Conservation (phyloP, 352 stramenopile species). For the Pythium phragmiticola region DNA sequence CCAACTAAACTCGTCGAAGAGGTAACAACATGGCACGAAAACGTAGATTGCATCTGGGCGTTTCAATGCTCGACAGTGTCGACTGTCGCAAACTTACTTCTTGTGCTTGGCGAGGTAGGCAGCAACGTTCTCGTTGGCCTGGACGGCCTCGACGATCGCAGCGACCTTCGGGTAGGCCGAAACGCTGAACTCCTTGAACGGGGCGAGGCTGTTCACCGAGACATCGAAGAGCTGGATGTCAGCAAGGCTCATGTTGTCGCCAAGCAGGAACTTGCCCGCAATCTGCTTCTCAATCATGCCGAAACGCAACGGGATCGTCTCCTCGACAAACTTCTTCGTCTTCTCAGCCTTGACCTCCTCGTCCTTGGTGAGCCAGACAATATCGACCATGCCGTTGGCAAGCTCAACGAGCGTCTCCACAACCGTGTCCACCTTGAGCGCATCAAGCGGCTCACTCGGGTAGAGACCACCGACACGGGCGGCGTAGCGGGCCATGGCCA, state of each 20-base stretch:
- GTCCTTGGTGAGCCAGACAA: slow-evolving; percentile 38
- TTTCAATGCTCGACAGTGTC: neutral
- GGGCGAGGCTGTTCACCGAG: slow-evolving; percentile 39
- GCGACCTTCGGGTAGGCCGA: slow-evolving; percentile 45
- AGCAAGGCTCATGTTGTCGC: slow-evolving; percentile 36
- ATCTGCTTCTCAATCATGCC: slow-evolving; percentile 37
- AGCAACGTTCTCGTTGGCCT: slow-evolving; percentile 36
- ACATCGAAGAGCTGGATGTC: slow-evolving; percentile 62
- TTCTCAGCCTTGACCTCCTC: slow-evolving; percentile 47
- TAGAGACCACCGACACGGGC: slow-evolving; percentile 48
- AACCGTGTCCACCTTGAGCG: slow-evolving; percentile 44
- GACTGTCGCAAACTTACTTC: slow-evolving; percentile 6
- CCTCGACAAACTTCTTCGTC: slow-evolving; percentile 38
- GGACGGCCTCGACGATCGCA: slow-evolving; percentile 34
- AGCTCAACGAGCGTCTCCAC: slow-evolving; percentile 39
- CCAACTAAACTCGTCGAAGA: too few relatives aligned
- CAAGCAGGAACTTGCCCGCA: slow-evolving; percentile 49
- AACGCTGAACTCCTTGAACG: slow-evolving; percentile 36
- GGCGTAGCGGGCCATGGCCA: slow-evolving; percentile 57
- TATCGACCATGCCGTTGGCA: slow-evolving; percentile 34
- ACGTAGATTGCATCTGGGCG: too few relatives aligned
- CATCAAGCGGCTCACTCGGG: slow-evolving; percentile 37
- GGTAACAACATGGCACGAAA: neutral
- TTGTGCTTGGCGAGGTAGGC: slow-evolving; percentile 34
- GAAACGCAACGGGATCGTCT: slow-evolving; percentile 42